A percentile compares a stretch with the other conserved stretches of the same genome.
phyloP scores from a whole-genome alignment of 805 yeast genomes.

The Yamadazyma philogaea region DNA sequence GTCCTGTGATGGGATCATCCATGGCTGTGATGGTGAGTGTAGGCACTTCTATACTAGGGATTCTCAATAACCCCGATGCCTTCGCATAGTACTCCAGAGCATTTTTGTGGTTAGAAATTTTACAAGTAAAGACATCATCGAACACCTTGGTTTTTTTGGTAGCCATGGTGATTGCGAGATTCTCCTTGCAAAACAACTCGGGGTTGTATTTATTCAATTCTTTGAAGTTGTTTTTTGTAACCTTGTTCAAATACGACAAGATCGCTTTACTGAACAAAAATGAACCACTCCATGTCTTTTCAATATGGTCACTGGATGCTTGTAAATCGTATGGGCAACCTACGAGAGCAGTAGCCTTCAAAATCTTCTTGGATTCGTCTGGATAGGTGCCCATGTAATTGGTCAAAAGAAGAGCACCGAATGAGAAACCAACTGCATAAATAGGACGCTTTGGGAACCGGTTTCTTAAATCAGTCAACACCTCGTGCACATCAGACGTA shows the following conservation, averaged over 20 bases:
- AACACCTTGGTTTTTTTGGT: conserved; percentile 48
- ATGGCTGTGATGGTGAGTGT: conserved; percentile 56
- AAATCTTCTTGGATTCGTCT: conserved; percentile 27
- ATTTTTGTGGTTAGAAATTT: conserved; percentile 60
- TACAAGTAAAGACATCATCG: conserved; percentile 64
- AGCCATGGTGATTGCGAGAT: conserved; percentile 13
- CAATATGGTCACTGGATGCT: conserved; percentile 45
- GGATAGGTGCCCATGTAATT: conserved; percentile 72
- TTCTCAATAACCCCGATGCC: conserved; percentile 55
- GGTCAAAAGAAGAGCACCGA: conserved; percentile 70
- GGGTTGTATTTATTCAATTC: conserved; percentile 28
- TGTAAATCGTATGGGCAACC: conserved; percentile 77
- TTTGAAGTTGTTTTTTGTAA: conserved; percentile 34
- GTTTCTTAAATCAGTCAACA: conserved; percentile 47
- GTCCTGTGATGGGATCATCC: conserved; percentile 75
- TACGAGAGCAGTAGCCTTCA: conserved; percentile 50
- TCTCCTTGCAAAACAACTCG: conserved; percentile 25
- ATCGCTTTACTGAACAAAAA: conserved; percentile 35
- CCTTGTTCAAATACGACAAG: conserved; percentile 28
- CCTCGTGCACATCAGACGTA: conserved; percentile 63
- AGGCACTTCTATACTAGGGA: conserved; percentile 58
- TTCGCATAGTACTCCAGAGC: conserved; percentile 63
- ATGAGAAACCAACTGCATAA: conserved; percentile 73
- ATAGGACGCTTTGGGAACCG: conserved; percentile 60
- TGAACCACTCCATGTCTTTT: conserved; percentile 31